phyloP scores from a whole-genome alignment of 169 alveolate genomes.

The Plasmodium gonderi region DNA sequence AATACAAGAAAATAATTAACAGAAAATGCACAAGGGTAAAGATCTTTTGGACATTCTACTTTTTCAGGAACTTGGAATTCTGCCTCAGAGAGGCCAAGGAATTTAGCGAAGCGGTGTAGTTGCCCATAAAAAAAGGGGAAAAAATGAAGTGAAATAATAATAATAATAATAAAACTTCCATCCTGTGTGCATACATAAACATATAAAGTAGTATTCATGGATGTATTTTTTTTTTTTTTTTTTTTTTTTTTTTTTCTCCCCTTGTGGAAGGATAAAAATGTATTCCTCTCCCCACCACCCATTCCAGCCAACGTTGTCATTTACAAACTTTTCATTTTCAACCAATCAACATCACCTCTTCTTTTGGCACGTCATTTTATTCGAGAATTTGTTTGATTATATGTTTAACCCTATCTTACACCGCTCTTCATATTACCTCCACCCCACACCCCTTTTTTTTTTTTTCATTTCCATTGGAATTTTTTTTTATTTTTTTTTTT shows the following conservation, averaged over 20 bases:
- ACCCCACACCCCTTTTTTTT: neutral
- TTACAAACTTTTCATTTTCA: too few relatives aligned
- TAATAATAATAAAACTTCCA: too few relatives aligned
- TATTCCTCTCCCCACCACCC: too few relatives aligned
- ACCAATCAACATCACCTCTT: too few relatives aligned
- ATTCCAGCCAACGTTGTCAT: too few relatives aligned
- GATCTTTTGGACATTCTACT: conserved; percentile 50
- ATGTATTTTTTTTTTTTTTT: neutral
- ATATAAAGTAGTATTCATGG: neutral
- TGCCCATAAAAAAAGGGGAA: neutral
- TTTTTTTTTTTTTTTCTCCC: neutral
- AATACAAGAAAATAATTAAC: conserved; percentile 26
- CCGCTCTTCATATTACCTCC: too few relatives aligned
- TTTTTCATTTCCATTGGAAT: neutral
- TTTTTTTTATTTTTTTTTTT: neutral
- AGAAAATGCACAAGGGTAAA: conserved; percentile 4
- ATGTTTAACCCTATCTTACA: too few relatives aligned
- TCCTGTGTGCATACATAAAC: neutral
- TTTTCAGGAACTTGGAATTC: conserved; percentile 36
- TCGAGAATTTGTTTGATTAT: neutral
- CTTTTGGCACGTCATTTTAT: too few relatives aligned
- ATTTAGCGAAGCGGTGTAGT: conserved; percentile 4
- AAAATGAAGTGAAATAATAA: neutral
- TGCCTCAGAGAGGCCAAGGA: conserved; percentile 32
- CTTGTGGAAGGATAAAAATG: neutral